Base-by-base conservation (phyloP, 2,329 filamentous ascomycete genomes). In the Corniculantispora saksenae region DNA sequence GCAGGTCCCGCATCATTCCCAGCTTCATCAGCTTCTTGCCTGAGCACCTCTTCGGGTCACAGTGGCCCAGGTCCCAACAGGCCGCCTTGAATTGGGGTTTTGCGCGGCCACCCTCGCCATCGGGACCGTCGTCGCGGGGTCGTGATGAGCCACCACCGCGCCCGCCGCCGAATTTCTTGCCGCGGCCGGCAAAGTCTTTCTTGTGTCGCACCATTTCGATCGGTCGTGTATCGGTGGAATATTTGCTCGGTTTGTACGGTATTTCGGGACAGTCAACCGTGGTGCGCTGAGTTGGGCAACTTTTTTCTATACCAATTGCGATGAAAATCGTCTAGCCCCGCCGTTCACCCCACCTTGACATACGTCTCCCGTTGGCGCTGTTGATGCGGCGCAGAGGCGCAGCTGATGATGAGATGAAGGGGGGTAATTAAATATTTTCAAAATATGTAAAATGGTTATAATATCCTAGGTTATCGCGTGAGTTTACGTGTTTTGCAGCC, bases 31-130 rank as follows among this genome's bases (percentile, higher is more conserved):
- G 85, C 68, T 92, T 89, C 82, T 99, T 99, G 38, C 95, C 95
- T 0, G 94, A 97, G 80, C 95, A 99, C 71, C 94, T 85, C 78
- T 97, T 98, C 10, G 94, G 93, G 74, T 99, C 95, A 82, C 95
- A 99, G 81, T 99, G 95, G 67, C 94, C 94, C 40, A 99, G 84
- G 74, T 99, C 95, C 95, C 95, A 99, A 77, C 94, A 97, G 66
- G 94, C 95, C 57, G 95, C 94, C 80, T 96, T 97, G 85, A 94
- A 97, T 25, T 81, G 74, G 47, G 80, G 88, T 69, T 72, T 85
- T 57, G 72, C 67, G 63, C 58, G 60, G 53, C 61, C 73, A 62
- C 79, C 72, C 68, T 77, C 69, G 70, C 71, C 70, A 62, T 81
- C 76, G 67, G 79, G 71, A 69, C 77, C 76, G 68, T 79, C 70